Base-by-base conservation (phyloP, 2,329 filamentous ascomycete genomes). In the Karstenula rhodostoma region DNA sequence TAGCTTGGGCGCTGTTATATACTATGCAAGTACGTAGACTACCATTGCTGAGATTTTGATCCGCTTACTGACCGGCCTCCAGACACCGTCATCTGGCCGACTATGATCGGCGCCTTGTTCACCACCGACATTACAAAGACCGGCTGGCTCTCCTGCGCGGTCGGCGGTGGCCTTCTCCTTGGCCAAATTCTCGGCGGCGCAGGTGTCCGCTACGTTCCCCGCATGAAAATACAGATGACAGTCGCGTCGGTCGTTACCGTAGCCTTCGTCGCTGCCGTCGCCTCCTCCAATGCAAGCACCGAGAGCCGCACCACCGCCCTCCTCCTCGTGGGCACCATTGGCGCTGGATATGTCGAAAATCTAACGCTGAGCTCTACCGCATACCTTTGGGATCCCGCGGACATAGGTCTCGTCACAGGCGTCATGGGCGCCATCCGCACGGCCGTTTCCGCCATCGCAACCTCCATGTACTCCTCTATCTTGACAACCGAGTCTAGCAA, bases 381-480 rank as follows among this genome's bases (percentile, higher is more conserved):
- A 1, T 75, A 82, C 10, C 76, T 84, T 44, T 81, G 78, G 68
- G 81, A 81, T 58, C 73, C 81, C 5, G 78, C 82, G 62, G 81
- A 83, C 61, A 82, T 83, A 47, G 81, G 81, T 17, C 75, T 83
- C 17, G 80, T 80, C 12, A 78, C 77, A 0, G 81, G 81, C 19
- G 76, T 80, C 29, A 72, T 83, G 49, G 81, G 79, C n/a, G 79
- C 76, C 25, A 79, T 83, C 56, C 78, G 81, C 40, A 77, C 77
- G 9, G 67, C 68, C 27, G 69, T 65, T 13, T 71, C 72, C n/a
- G 67, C 72, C 3, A 67, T 75, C 9, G 69, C 70, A 9, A 64
- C 68, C 44, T 58, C 67, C 1, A 52, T 74, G 44, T 75, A 71
- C 61, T 65, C 69, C 56, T 67, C 66, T 17, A 70, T 75, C 54